Conservation (phyloP, 192 early-diverging fungal genomes). For the Rhizophlyctis rosea region DNA sequence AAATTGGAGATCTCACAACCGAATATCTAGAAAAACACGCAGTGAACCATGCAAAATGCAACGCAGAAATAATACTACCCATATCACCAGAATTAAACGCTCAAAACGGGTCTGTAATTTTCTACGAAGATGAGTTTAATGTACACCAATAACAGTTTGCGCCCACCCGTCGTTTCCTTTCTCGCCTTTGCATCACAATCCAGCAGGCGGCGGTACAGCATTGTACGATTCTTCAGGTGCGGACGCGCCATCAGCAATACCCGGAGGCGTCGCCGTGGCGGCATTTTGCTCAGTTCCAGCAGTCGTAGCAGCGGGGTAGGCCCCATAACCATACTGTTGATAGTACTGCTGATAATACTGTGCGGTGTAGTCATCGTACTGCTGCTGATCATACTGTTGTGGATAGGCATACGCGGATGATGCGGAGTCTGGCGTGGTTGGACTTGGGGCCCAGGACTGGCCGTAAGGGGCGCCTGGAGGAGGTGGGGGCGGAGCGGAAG, state of each 20-base stretch:
- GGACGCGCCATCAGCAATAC: neutral
- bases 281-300: too few relatives aligned
- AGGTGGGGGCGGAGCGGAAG: constrained; percentile 1
- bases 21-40: too few relatives aligned
- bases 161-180: too few relatives aligned
- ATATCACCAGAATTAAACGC: too few relatives aligned
- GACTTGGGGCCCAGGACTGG: constrained; percentile 2
- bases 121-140: too few relatives aligned
- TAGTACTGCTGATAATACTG: neutral
- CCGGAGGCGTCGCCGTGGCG: neutral
- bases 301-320: neutral
- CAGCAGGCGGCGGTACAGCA: neutral
- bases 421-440: neutral
- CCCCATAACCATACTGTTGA: neutral
- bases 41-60: too few relatives aligned
- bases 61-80: too few relatives aligned
- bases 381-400: neutral
- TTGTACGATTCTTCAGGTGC: neutral
- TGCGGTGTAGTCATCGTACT: constrained; percentile 7
- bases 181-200: too few relatives aligned
- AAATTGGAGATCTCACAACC: too few relatives aligned
- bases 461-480: neutral
- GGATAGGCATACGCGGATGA: constrained; percentile 12
- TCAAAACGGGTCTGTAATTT: too few relatives aligned
- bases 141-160: too few relatives aligned